These are phyloP conservation scores for Fremontodendron californicum DNA, from an alignment of 345 rosid species.

Conservation along the genomic window DNA sequence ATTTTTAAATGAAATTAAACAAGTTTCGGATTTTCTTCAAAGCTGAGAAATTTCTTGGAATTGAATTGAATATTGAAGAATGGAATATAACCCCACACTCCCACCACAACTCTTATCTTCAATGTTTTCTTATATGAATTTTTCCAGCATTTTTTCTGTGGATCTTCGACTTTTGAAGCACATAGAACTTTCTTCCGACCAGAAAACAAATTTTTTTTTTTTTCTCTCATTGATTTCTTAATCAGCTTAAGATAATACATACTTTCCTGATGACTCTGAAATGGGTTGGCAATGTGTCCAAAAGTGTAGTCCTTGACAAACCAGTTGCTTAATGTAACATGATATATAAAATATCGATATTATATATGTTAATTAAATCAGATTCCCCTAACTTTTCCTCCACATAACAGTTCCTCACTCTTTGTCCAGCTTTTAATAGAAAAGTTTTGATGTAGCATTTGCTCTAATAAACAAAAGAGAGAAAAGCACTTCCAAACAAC, in stretches of 20 bases:
- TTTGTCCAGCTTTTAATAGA: neutral
- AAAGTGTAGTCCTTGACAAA: conserved; percentile 24
- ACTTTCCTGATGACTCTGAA: conserved; percentile 20
- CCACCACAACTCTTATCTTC: conserved; percentile 7
- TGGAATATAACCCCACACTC: neutral
- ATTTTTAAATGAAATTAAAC: neutral
- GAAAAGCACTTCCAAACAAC: neutral
- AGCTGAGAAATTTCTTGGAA: conserved; percentile 10
- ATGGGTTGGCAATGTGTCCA: conserved; percentile 23
- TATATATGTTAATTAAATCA: neutral
- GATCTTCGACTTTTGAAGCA: conserved; percentile 16
- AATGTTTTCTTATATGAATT: neutral
- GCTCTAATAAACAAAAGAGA: neutral
- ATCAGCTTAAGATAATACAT: conserved; percentile 21
- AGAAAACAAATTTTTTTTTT: neutral
- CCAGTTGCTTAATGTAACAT: conserved; percentile 11
- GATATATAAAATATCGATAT: neutral
- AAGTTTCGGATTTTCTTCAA: neutral
- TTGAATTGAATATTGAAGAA: conserved; percentile 18
- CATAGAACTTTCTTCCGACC: conserved; percentile 32
- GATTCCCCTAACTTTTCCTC: neutral
- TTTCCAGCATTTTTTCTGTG: conserved; percentile 19
- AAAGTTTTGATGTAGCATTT: neutral
- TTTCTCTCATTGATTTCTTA: neutral
- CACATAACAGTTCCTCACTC: neutral